Conservation (phyloP, 192 early-diverging fungal species). For the Coemansia sp. region DNA sequence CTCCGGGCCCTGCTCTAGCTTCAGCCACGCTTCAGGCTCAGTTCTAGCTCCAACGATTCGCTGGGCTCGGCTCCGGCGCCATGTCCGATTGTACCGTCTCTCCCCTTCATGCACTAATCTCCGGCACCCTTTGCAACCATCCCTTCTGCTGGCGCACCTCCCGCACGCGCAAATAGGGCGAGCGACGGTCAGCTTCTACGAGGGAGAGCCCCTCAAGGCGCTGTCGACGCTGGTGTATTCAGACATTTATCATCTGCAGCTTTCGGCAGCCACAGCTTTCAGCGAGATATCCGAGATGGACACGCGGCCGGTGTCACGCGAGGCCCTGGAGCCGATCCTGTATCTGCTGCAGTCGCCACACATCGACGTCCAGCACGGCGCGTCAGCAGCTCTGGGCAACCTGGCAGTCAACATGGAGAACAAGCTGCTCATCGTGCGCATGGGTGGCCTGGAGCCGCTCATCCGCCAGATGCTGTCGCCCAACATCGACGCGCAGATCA, state of each 20-base stretch:
- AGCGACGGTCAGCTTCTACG: slow-evolving; percentile 76
- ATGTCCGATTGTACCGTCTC: no score
- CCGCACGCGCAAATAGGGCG: slow-evolving; percentile 53
- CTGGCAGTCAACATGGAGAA: slow-evolving; percentile 72
- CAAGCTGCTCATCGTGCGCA: slow-evolving; percentile 79
- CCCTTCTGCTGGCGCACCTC: no score
- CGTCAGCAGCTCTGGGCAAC: slow-evolving; percentile 87
- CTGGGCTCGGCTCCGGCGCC: no score
- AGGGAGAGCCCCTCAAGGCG: slow-evolving; percentile 74
- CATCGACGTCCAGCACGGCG: slow-evolving; percentile 79
- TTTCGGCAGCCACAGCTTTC: slow-evolving; percentile 83
- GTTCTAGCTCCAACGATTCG: no score
- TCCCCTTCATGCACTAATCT: background rate
- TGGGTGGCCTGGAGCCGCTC: slow-evolving; percentile 78
- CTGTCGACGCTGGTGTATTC: slow-evolving; percentile 82
- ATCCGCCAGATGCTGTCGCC: slow-evolving; percentile 81
- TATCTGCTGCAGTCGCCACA: slow-evolving; percentile 79
- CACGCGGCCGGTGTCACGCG: slow-evolving; percentile 68
- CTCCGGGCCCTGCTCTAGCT: no score
- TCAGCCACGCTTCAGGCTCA: no score
- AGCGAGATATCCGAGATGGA: slow-evolving; percentile 87
- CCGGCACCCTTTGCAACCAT: background rate
- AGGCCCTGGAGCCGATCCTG: slow-evolving; percentile 76
- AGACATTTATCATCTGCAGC: slow-evolving; percentile 77
- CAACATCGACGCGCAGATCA: slow-evolving; percentile 89